A percentile compares a stretch with the other conserved stretches of the same genome.
Evolutionary conservation across 208 protist species (phyloP).

Genomic region (Polymyxa betae): DNA sequence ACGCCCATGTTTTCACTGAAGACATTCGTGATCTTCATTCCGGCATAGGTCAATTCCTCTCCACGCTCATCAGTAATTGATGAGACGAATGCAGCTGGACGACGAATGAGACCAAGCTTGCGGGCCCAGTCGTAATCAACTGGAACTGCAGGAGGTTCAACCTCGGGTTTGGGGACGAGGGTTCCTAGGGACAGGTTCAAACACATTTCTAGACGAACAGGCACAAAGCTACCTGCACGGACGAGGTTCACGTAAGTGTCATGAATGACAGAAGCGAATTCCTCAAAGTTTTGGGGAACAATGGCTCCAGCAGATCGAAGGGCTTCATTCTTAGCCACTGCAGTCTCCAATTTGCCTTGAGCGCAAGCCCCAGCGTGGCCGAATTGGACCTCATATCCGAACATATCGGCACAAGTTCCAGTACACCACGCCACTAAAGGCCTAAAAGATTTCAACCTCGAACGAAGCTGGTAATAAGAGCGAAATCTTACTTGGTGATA

Average conservation of each 20-base stretch:
- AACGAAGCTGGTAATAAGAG: not conserved
- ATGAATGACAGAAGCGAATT: conserved; percentile 71
- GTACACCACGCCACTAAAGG: conserved; percentile 81
- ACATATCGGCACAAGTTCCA: conserved; percentile 76
- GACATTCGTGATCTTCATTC: conserved; percentile 72
- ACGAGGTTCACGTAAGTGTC: conserved; percentile 55
- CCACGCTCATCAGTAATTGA: conserved; percentile 82
- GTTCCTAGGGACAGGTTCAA: conserved; percentile 46
- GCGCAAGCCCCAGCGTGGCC: conserved; percentile 76
- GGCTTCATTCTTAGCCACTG: conserved; percentile 78
- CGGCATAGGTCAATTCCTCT: conserved; percentile 79
- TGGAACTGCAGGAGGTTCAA: conserved; percentile 65
- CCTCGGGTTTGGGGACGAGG: conserved; percentile 63
- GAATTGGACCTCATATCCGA: conserved; percentile 80
- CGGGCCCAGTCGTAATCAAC: conserved; percentile 70
- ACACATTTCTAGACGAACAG: not conserved
- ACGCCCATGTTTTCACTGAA: conserved; percentile 77
- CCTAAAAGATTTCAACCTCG: not conserved
- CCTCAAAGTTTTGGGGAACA: conserved; percentile 77
- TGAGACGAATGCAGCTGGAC: conserved; percentile 76
- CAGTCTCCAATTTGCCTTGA: conserved; percentile 70
- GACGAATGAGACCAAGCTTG: conserved; percentile 77
- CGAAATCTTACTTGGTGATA: conserved; percentile 74
- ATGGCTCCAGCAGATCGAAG: conserved; percentile 73
- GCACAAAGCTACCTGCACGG: not conserved